Base-by-base conservation (phyloP, 2,329 filamentous ascomycete species). In the Talaromyces sp. region DNA sequence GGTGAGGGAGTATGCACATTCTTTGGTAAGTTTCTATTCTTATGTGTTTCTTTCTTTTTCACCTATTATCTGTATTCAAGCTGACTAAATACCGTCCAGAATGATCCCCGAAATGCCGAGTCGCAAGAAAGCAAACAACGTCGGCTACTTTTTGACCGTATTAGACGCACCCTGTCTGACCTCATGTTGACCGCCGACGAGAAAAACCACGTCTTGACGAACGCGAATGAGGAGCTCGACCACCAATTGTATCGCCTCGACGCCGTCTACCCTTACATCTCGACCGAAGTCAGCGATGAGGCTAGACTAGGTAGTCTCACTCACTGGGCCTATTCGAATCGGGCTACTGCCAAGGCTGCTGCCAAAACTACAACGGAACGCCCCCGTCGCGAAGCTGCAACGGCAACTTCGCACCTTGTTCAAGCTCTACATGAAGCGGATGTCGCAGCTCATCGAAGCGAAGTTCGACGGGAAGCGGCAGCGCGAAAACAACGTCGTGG, bases 181-280 rank as follows among this genome's bases (percentile, higher is more conserved):
- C 89, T 97, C 80, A 84, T 97, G 45, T 85, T 91, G 50, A 93
- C 92, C 1, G 82, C 97, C 37, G 94, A 99, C 69, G 94, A 99
- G 76, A 99, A 99, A 77, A 96, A 97, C 65, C 92, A 97, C 65
- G 94, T 99, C 65, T 88, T 97, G 58, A 88, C 89, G 37, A 95
- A 93, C 15, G 93, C 94, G 56, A 94, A 93, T 67, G 89, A 96
- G 65, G 90, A 92, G 46, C 84, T 97, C 11, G 85, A 90, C 63
- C 89, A 89, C 69, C 91, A 97, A 69, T 81, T 97, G 36, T 78
- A 83, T 60, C 89, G 95, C 54, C 85, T 97, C 69, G 89, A 96
- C 70, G 87, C 89, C 65, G 87, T 95, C 33, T 96, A 89, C 81
- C 88, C 91, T 19, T 87, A 92, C 74, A 84, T 97, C 58, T 88